Percentiles rank a stretch among this genome's conserved stretches.
These are phyloP conservation scores for Fusarium floridanum DNA, from an alignment of 2,329 filamentous ascomycete species.

Conservation along the genomic window DNA sequence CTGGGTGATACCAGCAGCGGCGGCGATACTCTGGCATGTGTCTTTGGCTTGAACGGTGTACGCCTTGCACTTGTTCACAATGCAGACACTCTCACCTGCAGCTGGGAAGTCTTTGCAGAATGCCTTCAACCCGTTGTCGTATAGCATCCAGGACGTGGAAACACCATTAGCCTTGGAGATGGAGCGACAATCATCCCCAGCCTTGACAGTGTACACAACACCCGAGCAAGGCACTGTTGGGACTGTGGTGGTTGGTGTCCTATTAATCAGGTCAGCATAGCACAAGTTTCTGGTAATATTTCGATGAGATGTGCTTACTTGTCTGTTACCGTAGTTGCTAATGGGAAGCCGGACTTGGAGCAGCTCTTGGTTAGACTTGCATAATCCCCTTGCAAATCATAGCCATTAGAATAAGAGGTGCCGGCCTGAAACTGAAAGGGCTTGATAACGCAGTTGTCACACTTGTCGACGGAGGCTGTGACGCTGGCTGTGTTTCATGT, in stretches of 20 bases:
- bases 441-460: slow-evolving; percentile 7
- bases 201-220: slow-evolving; percentile 9
- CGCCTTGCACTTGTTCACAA: slow-evolving; percentile 12
- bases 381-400: background rate
- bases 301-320: background rate
- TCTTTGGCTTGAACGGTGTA: slow-evolving; percentile 11
- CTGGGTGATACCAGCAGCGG: background rate
- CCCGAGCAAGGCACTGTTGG: background rate
- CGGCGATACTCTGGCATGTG: slow-evolving; percentile 9
- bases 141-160: slow-evolving; percentile 19
- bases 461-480: slow-evolving; percentile 2
- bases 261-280: background rate
- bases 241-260: background rate
- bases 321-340: slow-evolving; percentile 5
- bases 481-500: background rate
- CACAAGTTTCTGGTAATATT: background rate
- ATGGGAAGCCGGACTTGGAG: slow-evolving; percentile 3
- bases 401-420: slow-evolving; percentile 6
- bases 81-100: background rate
- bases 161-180: slow-evolving; percentile 15
- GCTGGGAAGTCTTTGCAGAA: slow-evolving; percentile 6
- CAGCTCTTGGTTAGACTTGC: background rate
- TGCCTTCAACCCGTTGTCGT: slow-evolving; percentile 14
- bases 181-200: slow-evolving; percentile 11
- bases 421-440: slow-evolving; percentile 4